Conservation (phyloP, 2,329 filamentous ascomycete species). For the Ascochyta pisi region DNA sequence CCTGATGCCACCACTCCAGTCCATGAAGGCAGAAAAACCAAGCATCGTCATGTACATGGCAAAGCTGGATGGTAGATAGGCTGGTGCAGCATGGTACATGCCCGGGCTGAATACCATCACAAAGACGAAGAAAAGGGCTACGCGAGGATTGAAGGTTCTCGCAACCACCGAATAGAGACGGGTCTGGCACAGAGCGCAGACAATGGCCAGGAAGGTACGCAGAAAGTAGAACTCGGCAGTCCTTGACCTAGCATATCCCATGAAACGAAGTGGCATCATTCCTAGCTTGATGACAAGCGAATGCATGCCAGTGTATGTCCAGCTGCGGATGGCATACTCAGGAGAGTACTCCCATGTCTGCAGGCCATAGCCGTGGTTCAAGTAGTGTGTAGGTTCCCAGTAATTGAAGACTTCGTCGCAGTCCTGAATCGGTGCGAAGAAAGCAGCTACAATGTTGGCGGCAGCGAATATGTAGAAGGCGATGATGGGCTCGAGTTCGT, state of each 20-base stretch:
- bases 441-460: constrained; percentile 76
- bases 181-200: constrained; percentile 83
- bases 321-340: constrained; percentile 91
- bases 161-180: constrained; percentile 80
- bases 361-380: constrained; percentile 88
- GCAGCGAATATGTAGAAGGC: constrained; percentile 82
- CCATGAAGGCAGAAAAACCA: constrained; percentile 87
- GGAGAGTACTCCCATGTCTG: constrained; percentile 99
- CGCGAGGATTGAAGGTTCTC: constrained; percentile 77
- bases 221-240: constrained; percentile 83
- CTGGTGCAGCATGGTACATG: constrained; percentile 88
- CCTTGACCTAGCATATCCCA: constrained; percentile 50
- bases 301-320: constrained; percentile 86
- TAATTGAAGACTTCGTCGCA: constrained; percentile 99
- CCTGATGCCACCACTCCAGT: constrained; percentile 80
- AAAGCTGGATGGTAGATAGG: constrained; percentile 92
- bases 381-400: constrained; percentile 96
- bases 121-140: constrained; percentile 84
- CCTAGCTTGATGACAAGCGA: constrained; percentile 73
- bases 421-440: constrained; percentile 91
- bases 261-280: constrained; percentile 57
- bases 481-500: constrained; percentile 68
- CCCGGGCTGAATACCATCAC: constrained; percentile 81
- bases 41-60: constrained; percentile 94
- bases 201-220: constrained; percentile 73